Evolutionary conservation across 2,329 filamentous ascomycete genomes (phyloP).

Genomic region (Scedosporium dehoogii): DNA sequence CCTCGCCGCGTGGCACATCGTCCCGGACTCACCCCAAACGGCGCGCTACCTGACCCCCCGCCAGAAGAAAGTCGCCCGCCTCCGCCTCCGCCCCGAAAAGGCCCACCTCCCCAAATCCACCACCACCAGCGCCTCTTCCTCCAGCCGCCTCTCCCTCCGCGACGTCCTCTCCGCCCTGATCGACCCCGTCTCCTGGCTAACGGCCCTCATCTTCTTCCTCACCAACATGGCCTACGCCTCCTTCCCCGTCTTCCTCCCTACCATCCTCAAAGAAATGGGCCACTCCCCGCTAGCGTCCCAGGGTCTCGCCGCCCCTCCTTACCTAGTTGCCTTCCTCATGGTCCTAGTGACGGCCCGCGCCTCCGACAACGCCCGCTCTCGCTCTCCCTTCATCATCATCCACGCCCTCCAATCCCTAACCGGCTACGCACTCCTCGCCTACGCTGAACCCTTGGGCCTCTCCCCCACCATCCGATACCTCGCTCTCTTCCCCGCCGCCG

Average conservation of each 20-base stretch:
- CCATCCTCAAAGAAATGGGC: conserved; percentile 68
- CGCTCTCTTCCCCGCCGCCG: conserved; percentile 66
- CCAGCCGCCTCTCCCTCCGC: neutral
- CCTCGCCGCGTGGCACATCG: conserved; percentile 60
- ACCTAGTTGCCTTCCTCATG: conserved; percentile 61
- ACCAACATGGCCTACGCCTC: conserved; percentile 83
- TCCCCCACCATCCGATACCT: conserved; percentile 51
- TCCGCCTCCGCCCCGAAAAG: conserved; percentile 49
- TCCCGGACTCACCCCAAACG: conserved; percentile 67
- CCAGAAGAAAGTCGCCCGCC: conserved; percentile 58
- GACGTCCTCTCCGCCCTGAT: conserved; percentile 29
- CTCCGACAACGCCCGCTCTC: conserved; percentile 56
- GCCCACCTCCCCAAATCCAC: conserved; percentile 15
- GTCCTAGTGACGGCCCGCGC: conserved; percentile 63
- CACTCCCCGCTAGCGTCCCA: conserved; percentile 59
- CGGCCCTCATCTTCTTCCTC: conserved; percentile 75
- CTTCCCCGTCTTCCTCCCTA: conserved; percentile 79
- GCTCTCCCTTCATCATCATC: conserved; percentile 56
- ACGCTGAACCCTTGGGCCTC: conserved; percentile 39
- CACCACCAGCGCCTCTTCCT: conserved; percentile 17
- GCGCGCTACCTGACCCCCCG: conserved; percentile 52
- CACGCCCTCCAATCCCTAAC: conserved; percentile 57
- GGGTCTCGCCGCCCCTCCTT: conserved; percentile 72
- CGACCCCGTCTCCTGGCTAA: conserved; percentile 65
- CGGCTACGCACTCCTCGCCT: conserved; percentile 51